Base-by-base conservation (phyloP, 768 basidiomycete genomes). In the Vishniacozyma victoriae region DNA sequence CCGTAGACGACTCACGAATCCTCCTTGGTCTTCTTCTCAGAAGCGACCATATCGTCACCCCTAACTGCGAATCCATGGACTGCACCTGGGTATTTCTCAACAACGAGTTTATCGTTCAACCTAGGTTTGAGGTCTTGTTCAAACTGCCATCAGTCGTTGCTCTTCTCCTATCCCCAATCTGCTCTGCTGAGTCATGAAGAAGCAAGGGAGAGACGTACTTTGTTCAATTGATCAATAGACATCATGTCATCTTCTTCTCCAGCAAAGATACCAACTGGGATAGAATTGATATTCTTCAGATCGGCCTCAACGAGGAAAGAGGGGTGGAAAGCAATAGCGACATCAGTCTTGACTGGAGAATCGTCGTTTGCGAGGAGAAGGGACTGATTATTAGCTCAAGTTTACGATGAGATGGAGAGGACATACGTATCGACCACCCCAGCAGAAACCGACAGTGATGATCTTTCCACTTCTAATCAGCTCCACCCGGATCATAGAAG, bases 271-370 rank as follows among this genome's bases (percentile, higher is more conserved):
- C 61, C 55, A 0, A 60, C 52, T 2, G 72, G 72, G 35, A 53
- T 51, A 35, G 29, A 39, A 33, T 51, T 60, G 52, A 72, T 54
- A 4, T 46, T 46, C 42, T 70, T 59, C 23, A 70, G 50, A 41
- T 72, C 69, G 42, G 55, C 59, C 3, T 66, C 60, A 48, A 60
- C 50, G n/a, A 70, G 33, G 59, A 68, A 67, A 5, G 62, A 62
- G 16, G 73, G 73, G 50, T 74, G 73, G 53, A 87, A 60, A 13
- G 66, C 60, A 20, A 74, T 63, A 14, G 52, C 67, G 3, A 57
- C 57, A 54, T 58, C 59, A 25, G 65, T 54, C 27, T 40, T 42
- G 27, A 52, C 48, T 0, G 54, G 60, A 3, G 55, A 60, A 31
- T 57, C 50, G 6, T 57, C 58, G 35, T 64, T 57, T 11, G 59